Conservation (phyloP, 73 alveolate genomes). For the Paramecium octaurelia region DNA sequence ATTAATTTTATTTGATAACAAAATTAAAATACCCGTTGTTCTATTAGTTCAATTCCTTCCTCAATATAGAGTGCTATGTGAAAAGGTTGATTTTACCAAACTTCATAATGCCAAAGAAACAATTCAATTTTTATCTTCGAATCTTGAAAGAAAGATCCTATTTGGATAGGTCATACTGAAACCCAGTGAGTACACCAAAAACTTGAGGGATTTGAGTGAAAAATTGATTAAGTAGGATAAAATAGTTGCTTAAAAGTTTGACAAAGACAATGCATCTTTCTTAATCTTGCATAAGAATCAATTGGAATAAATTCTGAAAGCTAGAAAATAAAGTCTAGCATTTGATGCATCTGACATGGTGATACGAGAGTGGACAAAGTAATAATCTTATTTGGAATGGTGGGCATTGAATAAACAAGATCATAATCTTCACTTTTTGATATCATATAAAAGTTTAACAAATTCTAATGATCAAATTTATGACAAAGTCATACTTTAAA, state of each 20-base stretch:
- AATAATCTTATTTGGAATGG: neutral
- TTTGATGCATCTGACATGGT: conserved; percentile 13
- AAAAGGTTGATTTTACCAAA: neutral
- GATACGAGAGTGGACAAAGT: neutral
- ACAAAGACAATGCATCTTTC: neutral
- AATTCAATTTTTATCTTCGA: neutral
- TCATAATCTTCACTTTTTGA: neutral
- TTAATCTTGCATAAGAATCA: neutral
- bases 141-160: neutral
- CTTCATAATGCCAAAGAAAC: neutral
- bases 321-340: neutral
- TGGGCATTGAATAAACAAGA: conserved; percentile 12
- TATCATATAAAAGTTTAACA: neutral
- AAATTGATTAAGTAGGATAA: neutral
- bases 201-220: neutral
- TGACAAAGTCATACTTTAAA: neutral
- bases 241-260: neutral
- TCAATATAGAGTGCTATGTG: neutral
- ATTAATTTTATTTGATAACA: neutral
- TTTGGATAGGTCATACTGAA: neutral
- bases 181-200: neutral
- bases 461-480: neutral
- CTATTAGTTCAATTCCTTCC: neutral
- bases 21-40: neutral
- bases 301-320: neutral